Evolutionary conservation across 2,329 filamentous ascomycete genomes (phyloP), one percentile per base, ranked within the genome.

Genomic region (Colletotrichum australisinense): DNA sequence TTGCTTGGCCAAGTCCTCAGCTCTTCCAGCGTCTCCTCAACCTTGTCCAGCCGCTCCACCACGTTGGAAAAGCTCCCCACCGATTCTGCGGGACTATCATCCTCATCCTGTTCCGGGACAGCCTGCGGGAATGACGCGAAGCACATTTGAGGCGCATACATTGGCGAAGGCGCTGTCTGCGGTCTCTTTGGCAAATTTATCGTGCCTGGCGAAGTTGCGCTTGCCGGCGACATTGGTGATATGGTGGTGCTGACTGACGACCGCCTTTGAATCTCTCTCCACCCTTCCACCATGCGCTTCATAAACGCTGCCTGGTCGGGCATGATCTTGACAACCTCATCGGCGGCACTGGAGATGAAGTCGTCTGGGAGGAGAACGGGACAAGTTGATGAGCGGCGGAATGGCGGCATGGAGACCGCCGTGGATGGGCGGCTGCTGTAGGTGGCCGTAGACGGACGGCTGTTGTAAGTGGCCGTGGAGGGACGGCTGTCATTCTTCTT

Each of bases 271-370:
- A 73, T 73, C 60, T 70, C 70, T 26, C 60, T 56, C 70, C 70
- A 73, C 14, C 70, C 70, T 32, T 64, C 70, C 22, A 73, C 67
- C 70, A 73, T 69, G 42, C 56, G 60, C 59, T 70, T 73, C 70
- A 73, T 73, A 11, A 70, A 73, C 8, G 62, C 70, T 12, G 70
- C 70, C 70, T 73, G 70, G 9, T 65, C 66, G 22, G 70, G 70
- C 70, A 73, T 73, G n/a, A 73, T 64, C 67, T 56, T 73, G 1
- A 73, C 70, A 4, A 73, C 70, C 42, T 73, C 70, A 16, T 73
- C 70, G 35, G 70, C 70, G 22, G 70, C 67, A 60, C 70, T 69
- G 19, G 67, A 64, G 5, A 73, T 35, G 19, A 73, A 70, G 16
- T 70, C 70, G 16, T 62, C 66, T 5, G 60, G 67, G 0, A 70